These are phyloP conservation scores for Ogataea henricii DNA, from an alignment of 805 yeast genomes.

Conservation along the genomic window DNA sequence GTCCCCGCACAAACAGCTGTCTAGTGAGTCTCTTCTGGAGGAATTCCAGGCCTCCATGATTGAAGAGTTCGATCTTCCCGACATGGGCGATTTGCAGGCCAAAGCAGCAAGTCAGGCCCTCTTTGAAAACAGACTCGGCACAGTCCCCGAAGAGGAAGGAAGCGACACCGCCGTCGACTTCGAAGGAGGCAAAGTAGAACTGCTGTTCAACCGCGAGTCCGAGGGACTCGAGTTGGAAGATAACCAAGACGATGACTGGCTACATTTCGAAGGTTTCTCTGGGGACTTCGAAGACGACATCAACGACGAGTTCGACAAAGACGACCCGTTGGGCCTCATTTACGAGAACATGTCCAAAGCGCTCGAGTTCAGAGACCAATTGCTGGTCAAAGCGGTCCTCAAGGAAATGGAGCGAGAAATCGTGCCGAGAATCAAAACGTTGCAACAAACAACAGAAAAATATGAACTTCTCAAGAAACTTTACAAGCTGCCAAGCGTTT, in stretches of 20 bases:
- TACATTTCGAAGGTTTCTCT: constrained; percentile 16
- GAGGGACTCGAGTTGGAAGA: constrained; percentile 21
- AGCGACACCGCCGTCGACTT: constrained; percentile 15
- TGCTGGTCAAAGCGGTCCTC: constrained; percentile 23
- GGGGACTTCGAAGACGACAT: constrained; percentile 9
- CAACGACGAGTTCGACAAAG: constrained; percentile 1
- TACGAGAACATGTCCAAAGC: constrained; percentile 20
- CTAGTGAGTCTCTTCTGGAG: constrained; percentile 20
- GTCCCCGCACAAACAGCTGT: constrained; percentile 13
- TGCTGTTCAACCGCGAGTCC: constrained; percentile 19
- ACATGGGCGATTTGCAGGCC: background rate
- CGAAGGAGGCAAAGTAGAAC: constrained; percentile 21
- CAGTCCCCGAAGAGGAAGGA: constrained; percentile 5
- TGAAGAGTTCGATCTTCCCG: constrained; percentile 19
- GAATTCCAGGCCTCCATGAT: constrained; percentile 17
- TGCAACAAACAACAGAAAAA: constrained; percentile 24
- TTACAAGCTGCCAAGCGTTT: constrained; percentile 32
- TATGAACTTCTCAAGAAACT: constrained; percentile 27
- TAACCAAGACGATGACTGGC: background rate
- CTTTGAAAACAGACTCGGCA: constrained; percentile 2
- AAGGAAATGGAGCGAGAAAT: constrained; percentile 26
- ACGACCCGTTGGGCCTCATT: constrained; percentile 9
- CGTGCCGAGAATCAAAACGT: constrained; percentile 23
- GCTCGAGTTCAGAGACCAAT: constrained; percentile 20
- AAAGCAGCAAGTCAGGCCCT: background rate